A percentile compares a stretch with the other conserved stretches of the same genome.
phyloP scores from a whole-genome alignment of 768 basidiomycete genomes.

The Lactarius vividus region DNA sequence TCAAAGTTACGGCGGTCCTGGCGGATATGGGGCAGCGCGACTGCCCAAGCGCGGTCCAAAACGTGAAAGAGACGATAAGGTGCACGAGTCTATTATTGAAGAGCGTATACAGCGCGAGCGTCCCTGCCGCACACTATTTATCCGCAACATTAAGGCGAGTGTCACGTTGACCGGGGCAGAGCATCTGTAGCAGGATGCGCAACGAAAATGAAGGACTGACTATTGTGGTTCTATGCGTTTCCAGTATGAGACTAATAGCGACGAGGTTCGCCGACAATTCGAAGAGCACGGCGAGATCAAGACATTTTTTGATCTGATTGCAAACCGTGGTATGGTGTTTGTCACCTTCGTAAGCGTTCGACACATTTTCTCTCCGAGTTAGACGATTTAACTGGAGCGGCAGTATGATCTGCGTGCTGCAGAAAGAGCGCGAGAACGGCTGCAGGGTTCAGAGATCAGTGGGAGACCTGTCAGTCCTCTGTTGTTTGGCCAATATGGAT shows the following conservation, averaged over 20 bases:
- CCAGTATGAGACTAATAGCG: slow-evolving; percentile 88
- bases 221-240: slow-evolving; percentile 19
- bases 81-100: slow-evolving; percentile 89
- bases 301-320: slow-evolving; percentile 94
- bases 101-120: slow-evolving; percentile 91
- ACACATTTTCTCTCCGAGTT: neutral
- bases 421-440: slow-evolving; percentile 83
- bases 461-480: slow-evolving; percentile 76
- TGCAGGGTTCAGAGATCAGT: slow-evolving; percentile 87
- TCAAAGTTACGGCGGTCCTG: slow-evolving; percentile 52
- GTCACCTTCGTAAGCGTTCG: slow-evolving; percentile 86
- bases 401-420: slow-evolving; percentile 94
- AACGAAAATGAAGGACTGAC: slow-evolving; percentile 16
- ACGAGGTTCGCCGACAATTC: slow-evolving; percentile 80
- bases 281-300: slow-evolving; percentile 95
- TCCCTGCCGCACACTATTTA: slow-evolving; percentile 93
- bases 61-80: slow-evolving; percentile 84
- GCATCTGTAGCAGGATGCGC: slow-evolving; percentile 6
- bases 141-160: slow-evolving; percentile 97
- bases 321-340: slow-evolving; percentile 97
- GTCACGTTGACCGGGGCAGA: slow-evolving; percentile 12
- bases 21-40: slow-evolving; percentile 38
- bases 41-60: slow-evolving; percentile 49
- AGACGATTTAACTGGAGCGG: neutral
- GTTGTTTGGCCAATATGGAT: neutral